A percentile compares a stretch with the other conserved stretches of the same genome.
Evolutionary conservation across 441 rosid species (phyloP).

Genomic region (Bocquillonia castaneifolia): DNA sequence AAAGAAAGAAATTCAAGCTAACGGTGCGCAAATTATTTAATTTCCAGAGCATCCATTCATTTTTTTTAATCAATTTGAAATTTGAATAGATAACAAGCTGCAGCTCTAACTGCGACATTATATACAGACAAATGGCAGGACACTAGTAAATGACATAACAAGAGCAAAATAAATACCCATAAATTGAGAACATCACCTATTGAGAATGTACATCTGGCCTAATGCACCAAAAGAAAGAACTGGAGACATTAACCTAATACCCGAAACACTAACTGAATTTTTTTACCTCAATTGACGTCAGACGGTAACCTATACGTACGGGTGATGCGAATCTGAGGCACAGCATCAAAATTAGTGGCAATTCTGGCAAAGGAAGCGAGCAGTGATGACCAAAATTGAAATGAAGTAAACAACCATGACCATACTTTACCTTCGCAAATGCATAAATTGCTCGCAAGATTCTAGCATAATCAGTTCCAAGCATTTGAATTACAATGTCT

Average conservation of each 20-base stretch:
- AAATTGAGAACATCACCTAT: too few relatives aligned
- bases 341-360: neutral
- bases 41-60: too few relatives aligned
- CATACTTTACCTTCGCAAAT: constrained; percentile 70
- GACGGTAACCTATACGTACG: constrained; percentile 51
- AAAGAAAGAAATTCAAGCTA: too few relatives aligned
- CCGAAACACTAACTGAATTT: neutral
- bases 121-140: too few relatives aligned
- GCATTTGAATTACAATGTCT: constrained; percentile 94
- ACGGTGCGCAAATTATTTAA: too few relatives aligned
- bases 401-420: neutral
- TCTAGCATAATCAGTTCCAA: constrained; percentile 94
- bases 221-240: neutral
- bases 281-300: constrained; percentile 21
- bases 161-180: too few relatives aligned
- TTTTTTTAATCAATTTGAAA: too few relatives aligned
- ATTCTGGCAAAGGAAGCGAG: neutral
- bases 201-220: too few relatives aligned
- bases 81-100: too few relatives aligned
- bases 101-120: too few relatives aligned
- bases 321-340: constrained; percentile 66
- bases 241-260: constrained; percentile 1
- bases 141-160: too few relatives aligned
- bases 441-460: constrained; percentile 86
- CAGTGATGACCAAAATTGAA: neutral